These are phyloP conservation scores for Talaromyces sp. DNA, from an alignment of 2,329 filamentous ascomycete genomes.

Conservation along the genomic window DNA sequence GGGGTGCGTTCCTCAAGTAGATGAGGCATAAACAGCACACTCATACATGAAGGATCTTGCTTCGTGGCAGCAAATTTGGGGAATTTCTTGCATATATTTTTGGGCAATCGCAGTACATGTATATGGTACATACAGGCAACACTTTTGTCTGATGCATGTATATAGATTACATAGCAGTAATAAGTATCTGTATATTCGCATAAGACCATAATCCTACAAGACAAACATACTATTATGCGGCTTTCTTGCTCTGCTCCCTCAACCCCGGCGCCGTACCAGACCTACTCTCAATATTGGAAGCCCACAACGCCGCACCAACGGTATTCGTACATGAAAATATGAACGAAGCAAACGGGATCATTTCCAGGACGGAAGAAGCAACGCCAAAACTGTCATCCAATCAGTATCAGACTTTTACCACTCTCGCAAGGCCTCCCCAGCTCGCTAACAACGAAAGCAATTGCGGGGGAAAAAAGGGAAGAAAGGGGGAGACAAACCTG, in stretches of 20 bases:
- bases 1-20: constrained; percentile 28
- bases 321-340: constrained; percentile 88
- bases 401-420: neutral
- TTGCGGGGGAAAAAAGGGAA: constrained; percentile 14
- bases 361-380: constrained; percentile 73
- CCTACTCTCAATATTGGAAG: constrained; percentile 68
- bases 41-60: too few species aligned
- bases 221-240: constrained; percentile 18
- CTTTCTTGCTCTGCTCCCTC: constrained; percentile 29
- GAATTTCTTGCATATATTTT: constrained; percentile 1
- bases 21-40: neutral
- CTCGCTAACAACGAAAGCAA: too few species aligned
- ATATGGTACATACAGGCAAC: neutral
- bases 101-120: neutral
- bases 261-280: constrained; percentile 26
- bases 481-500: constrained; percentile 52
- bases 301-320: constrained; percentile 91
- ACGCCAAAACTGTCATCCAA: constrained; percentile 55
- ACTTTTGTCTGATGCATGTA: neutral
- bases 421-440: neutral
- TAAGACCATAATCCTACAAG: too few species aligned
- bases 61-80: neutral
- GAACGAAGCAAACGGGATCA: constrained; percentile 76
- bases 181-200: neutral
- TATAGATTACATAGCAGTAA: neutral